Evolutionary conservation across 768 basidiomycete species (phyloP).

Genomic region (Auriscalpium vulgare): DNA sequence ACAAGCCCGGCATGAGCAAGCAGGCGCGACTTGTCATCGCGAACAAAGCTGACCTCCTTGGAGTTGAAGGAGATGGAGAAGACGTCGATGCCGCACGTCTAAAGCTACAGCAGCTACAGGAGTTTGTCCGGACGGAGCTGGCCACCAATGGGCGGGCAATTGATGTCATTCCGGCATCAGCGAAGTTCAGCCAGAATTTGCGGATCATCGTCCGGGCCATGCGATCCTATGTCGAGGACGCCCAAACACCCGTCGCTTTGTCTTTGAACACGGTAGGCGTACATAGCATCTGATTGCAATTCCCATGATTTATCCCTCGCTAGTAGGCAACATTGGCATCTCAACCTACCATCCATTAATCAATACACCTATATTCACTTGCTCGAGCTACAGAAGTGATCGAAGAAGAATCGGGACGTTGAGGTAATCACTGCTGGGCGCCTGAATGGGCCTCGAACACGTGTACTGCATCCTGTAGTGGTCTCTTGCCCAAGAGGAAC

Average conservation of each 20-base stretch:
- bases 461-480: no score
- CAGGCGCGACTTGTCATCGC: conserved; percentile 80
- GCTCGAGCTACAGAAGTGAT: no score
- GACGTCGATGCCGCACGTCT: conserved; percentile 42
- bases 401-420: no score
- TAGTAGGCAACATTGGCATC: no score
- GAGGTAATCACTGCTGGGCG: no score
- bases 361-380: no score
- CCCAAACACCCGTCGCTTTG: conserved; percentile 9
- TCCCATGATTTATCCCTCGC: no score
- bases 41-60: conserved; percentile 91
- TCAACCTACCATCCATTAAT: no score
- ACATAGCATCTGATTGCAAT: no score
- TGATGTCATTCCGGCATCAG: conserved; percentile 77
- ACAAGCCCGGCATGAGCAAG: conserved; percentile 68
- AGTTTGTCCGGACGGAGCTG: conserved; percentile 46
- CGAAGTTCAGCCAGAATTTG: conserved; percentile 81
- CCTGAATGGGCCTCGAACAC: no score
- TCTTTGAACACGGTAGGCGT: no score
- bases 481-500: no score
- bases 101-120: conserved; percentile 50
- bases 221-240: conserved; percentile 54
- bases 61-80: conserved; percentile 30
- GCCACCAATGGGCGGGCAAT: conserved; percentile 29
- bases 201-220: conserved; percentile 59